Percentiles rank a stretch among this genome's conserved stretches.
Conservation (phyloP, 2,329 filamentous ascomycete species). For the Aspergillus tanneri region DNA sequence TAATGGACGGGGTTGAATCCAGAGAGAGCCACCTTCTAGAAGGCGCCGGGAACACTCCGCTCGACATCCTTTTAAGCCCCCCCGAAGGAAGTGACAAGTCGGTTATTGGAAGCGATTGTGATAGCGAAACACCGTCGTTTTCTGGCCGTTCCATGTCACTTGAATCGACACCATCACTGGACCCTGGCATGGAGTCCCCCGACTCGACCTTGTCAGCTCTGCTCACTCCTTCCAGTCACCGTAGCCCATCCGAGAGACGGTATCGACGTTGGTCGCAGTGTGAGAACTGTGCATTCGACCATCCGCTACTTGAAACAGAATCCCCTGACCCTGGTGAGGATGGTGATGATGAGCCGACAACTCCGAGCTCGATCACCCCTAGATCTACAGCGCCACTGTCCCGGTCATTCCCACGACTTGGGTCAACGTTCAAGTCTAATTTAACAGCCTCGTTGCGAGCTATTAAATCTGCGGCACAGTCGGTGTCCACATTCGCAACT, state of each 20-base stretch:
- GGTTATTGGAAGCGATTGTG: conserved; percentile 41
- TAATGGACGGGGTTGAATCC: conserved; percentile 53
- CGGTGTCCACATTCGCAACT: conserved; percentile 59
- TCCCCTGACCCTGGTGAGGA: conserved; percentile 22
- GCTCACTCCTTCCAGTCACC: conserved; percentile 42
- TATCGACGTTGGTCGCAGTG: conserved; percentile 52
- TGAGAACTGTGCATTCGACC: conserved; percentile 57
- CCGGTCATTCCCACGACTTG: conserved; percentile 42
- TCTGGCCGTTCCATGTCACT: conserved; percentile 55
- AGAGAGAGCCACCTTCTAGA: conserved; percentile 48
- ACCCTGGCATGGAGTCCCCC: conserved; percentile 52
- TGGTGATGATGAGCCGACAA: conserved; percentile 10
- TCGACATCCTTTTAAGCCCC: conserved; percentile 58
- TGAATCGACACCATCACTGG: conserved; percentile 58
- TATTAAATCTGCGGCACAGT: conserved; percentile 60
- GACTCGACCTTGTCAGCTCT: conserved; percentile 43
- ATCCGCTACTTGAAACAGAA: conserved; percentile 54
- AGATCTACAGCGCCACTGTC: conserved; percentile 23
- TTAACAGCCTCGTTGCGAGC: conserved; percentile 62
- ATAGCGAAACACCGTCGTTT: conserved; percentile 43
- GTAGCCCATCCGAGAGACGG: conserved; percentile 40
- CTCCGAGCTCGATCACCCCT: conserved; percentile 11
- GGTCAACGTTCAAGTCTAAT: conserved; percentile 60
- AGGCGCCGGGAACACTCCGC: conserved; percentile 45
- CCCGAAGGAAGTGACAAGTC: conserved; percentile 47